Conservation (phyloP, 2,329 filamentous ascomycete species). For the Colletotrichum abscissum region DNA sequence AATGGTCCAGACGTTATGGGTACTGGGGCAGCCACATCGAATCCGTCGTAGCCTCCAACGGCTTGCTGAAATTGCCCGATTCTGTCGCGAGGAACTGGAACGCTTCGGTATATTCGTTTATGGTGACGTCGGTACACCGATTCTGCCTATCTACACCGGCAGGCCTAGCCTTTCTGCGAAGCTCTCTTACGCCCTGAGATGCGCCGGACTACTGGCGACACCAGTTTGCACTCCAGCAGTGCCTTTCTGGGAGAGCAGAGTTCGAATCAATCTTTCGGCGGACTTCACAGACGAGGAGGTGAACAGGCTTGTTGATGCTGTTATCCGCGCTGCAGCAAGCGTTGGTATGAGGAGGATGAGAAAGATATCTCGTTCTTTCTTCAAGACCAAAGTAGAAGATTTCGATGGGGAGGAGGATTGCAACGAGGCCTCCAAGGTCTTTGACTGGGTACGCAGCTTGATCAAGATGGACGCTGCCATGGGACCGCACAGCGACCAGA, state of each 20-base stretch:
- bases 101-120: constrained; percentile 31
- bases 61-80: constrained; percentile 11
- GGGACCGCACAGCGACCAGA: neutral
- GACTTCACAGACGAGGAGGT: constrained; percentile 26
- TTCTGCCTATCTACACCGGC: constrained; percentile 26
- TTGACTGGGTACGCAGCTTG: neutral
- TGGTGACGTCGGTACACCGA: constrained; percentile 16
- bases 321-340: constrained; percentile 7
- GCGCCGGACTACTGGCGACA: constrained; percentile 19
- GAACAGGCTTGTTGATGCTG: constrained; percentile 9
- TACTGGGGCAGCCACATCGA: constrained; percentile 24
- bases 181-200: constrained; percentile 24
- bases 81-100: constrained; percentile 24
- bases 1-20: constrained; percentile 32
- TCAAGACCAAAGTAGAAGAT: neutral
- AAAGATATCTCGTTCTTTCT: neutral
- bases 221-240: constrained; percentile 32
- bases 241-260: constrained; percentile 36
- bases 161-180: constrained; percentile 25
- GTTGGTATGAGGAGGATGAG: neutral
- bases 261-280: constrained; percentile 35
- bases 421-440: neutral
- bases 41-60: constrained; percentile 18
- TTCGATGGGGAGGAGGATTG: neutral
- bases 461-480: constrained; percentile 5